Evolutionary conservation across 805 yeast genomes (phyloP).

Genomic region (Scheffersomyces amazonensis): DNA sequence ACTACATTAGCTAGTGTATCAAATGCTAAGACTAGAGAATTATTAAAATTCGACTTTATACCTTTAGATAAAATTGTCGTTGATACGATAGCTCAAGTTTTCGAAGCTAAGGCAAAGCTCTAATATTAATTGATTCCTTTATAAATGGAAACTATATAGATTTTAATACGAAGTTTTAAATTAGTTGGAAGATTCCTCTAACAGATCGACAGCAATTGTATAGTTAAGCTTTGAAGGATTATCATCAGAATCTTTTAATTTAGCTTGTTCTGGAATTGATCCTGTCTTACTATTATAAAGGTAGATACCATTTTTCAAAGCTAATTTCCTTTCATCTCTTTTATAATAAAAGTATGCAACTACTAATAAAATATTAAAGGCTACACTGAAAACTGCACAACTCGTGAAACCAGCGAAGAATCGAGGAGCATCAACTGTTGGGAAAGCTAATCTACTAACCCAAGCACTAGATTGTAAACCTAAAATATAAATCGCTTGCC

Average conservation of each 20-base stretch:
- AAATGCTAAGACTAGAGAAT: conserved; percentile 28
- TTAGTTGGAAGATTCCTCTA: background rate
- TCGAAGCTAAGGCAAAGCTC: conserved; percentile 2
- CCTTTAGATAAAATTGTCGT: conserved; percentile 36
- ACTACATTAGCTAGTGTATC: conserved; percentile 27
- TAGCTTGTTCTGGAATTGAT: background rate
- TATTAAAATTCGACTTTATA: conserved; percentile 37
- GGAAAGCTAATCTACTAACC: conserved; percentile 51
- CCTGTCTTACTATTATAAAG: conserved; percentile 20
- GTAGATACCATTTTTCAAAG: conserved; percentile 34
- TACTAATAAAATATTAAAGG: conserved; percentile 47
- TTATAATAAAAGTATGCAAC: conserved; percentile 49
- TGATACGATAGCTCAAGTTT: conserved; percentile 41
- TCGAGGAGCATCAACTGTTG: conserved; percentile 57
- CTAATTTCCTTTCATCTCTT: conserved; percentile 27
- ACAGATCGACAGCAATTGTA: background rate
- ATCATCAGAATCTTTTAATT: background rate
- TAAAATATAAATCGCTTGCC: conserved; percentile 52
- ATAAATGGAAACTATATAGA: background rate
- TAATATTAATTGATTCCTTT: background rate
- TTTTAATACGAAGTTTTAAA: background rate
- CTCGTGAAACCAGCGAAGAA: conserved; percentile 53
- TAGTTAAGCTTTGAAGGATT: background rate
- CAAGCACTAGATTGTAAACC: conserved; percentile 57
- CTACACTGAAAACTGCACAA: conserved; percentile 44